A percentile compares a stretch with the other conserved stretches of the same genome.
Evolutionary conservation across 2,329 filamentous ascomycete genomes (phyloP).

Genomic region (Hypoxylon sp.): DNA sequence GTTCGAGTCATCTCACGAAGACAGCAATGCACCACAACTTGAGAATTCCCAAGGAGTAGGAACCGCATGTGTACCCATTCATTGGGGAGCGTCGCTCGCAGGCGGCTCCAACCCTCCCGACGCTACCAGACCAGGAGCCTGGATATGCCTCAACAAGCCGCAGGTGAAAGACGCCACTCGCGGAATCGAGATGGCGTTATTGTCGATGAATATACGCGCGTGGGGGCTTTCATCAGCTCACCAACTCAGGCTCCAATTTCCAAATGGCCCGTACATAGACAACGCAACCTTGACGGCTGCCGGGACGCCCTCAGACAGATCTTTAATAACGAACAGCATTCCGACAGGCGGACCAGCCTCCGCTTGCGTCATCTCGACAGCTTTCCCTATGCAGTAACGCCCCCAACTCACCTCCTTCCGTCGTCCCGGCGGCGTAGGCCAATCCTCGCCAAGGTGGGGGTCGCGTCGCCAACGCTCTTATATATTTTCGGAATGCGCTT

Average conservation of each 20-base stretch:
- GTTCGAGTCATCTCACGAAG: constrained; percentile 22
- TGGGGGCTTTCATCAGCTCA: constrained; percentile 28
- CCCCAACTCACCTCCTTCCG: constrained; percentile 33
- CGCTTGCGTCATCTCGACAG: constrained; percentile 40
- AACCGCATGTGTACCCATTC: constrained; percentile 23
- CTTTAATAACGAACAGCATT: constrained; percentile 22
- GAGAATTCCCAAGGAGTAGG: not conserved
- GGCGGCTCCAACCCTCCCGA: constrained; percentile 24
- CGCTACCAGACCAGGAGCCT: constrained; percentile 35
- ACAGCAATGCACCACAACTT: constrained; percentile 10
- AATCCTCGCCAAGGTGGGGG: constrained; percentile 44
- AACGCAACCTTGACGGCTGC: constrained; percentile 31
- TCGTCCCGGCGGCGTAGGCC: constrained; percentile 35
- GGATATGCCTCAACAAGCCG: constrained; percentile 27
- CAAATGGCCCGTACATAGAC: constrained; percentile 35
- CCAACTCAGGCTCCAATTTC: constrained; percentile 20
- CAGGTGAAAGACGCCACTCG: not conserved
- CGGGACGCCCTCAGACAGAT: constrained; percentile 26
- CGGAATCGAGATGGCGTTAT: constrained; percentile 29
- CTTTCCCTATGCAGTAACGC: constrained; percentile 37
- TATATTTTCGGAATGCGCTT: constrained; percentile 43
- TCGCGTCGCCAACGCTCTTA: constrained; percentile 8
- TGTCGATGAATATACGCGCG: constrained; percentile 15
- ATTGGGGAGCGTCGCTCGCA: constrained; percentile 25
- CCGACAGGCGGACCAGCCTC: constrained; percentile 21